A percentile compares a stretch with the other conserved stretches of the same genome.
phyloP scores from a whole-genome alignment of 176 grass and related monocot genomes.

The Paspalum notatum region DNA sequence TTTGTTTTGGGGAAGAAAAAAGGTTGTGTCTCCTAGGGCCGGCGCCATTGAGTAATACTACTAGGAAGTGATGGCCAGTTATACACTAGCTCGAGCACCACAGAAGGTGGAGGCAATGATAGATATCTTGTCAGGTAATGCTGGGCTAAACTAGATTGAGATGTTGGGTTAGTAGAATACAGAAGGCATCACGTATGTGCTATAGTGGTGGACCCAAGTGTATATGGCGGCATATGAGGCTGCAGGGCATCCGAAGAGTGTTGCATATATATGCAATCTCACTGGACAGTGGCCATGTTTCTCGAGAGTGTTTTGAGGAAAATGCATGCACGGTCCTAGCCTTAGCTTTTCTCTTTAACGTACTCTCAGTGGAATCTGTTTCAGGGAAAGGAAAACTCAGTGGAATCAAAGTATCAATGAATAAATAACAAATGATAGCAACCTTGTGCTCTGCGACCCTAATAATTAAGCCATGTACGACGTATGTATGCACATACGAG shows the following conservation, averaged over 20 bases:
- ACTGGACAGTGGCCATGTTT: not conserved
- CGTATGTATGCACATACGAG: not conserved
- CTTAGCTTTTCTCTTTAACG: too few relatives aligned
- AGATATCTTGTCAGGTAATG: not conserved
- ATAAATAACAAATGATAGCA: not conserved
- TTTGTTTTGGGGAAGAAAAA: not conserved
- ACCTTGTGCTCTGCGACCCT: not conserved
- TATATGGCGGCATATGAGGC: not conserved
- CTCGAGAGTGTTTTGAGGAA: not conserved
- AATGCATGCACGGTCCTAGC: not conserved
- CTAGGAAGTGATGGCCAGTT: not conserved
- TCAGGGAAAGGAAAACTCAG: not conserved
- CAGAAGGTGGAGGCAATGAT: constrained; percentile 42
- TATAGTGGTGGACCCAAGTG: constrained; percentile 25
- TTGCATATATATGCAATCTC: not conserved
- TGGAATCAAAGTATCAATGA: too few relatives aligned
- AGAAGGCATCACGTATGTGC: not conserved
- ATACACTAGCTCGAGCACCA: constrained; percentile 8
- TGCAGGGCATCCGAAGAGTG: too few relatives aligned
- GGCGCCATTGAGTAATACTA: not conserved
- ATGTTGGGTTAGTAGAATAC: constrained; percentile 37
- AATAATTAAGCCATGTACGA: not conserved
- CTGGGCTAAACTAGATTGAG: not conserved
- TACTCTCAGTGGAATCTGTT: not conserved
- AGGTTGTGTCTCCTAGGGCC: not conserved